phyloP scores from a whole-genome alignment of 164 flowering plant species.

The Kingdonia uniflora region DNA sequence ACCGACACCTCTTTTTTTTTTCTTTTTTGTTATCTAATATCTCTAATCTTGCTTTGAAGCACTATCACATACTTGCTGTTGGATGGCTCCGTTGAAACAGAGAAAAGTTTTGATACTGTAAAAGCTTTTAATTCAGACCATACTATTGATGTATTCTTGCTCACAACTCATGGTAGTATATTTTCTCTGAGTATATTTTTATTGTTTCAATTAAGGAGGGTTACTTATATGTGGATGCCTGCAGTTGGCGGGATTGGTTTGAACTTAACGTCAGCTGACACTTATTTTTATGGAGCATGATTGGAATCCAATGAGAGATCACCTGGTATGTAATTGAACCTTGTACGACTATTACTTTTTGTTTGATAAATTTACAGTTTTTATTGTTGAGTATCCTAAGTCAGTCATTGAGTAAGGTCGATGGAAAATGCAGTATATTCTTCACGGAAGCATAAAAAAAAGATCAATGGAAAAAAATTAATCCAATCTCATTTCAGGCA shows the following conservation, averaged over 20 bases:
- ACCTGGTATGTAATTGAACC: conserved; percentile 44
- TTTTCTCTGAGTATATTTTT: not conserved
- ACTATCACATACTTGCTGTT: conserved; percentile 88
- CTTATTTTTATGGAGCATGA: conserved; percentile 98
- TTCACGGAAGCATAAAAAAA: too few species aligned
- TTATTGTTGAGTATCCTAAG: too few species aligned
- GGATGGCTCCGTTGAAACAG: conserved; percentile 95
- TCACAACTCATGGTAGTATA: conserved; percentile 86
- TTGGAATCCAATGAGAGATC: conserved; percentile 99
- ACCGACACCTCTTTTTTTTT: too few species aligned
- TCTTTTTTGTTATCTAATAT: conserved; percentile 10
- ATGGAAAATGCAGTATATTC: too few species aligned
- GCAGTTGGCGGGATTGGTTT: conserved; percentile 98
- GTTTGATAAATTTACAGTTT: too few species aligned
- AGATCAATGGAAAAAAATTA: too few species aligned
- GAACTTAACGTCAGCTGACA: conserved; percentile 97
- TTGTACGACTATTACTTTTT: too few species aligned
- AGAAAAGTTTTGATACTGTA: conserved; percentile 91
- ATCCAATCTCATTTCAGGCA: too few species aligned
- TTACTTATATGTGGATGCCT: conserved; percentile 10
- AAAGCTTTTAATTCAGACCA: conserved; percentile 98
- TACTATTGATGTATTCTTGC: conserved; percentile 84
- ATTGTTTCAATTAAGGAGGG: not conserved
- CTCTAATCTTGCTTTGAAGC: conserved; percentile 15
- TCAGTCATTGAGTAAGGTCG: too few species aligned